Conservation (phyloP, 176 grass and related monocot genomes). For the Rhynchospora breviuscula region DNA sequence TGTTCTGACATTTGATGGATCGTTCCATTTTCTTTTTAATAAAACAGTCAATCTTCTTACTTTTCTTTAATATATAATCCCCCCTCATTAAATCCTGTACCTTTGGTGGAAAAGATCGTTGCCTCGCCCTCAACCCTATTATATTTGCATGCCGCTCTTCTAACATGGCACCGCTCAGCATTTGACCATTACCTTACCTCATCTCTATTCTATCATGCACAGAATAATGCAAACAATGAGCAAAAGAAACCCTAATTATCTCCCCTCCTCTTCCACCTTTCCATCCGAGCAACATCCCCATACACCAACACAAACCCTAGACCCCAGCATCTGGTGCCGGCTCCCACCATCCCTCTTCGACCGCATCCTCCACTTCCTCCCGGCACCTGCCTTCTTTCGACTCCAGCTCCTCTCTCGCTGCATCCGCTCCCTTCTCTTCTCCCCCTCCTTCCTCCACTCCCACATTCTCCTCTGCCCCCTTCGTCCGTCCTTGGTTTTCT, state of each 20-base stretch:
- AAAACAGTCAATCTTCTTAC: too few species aligned
- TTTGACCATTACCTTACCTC: background rate
- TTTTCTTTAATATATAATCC: too few species aligned
- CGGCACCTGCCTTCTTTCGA: constrained; percentile 63
- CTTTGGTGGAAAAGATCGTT: background rate
- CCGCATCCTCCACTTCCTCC: constrained; percentile 73
- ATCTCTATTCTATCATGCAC: background rate
- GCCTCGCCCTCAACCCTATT: background rate
- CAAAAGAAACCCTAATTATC: constrained; percentile 28
- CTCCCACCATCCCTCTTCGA: constrained; percentile 73
- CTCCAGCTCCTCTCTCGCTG: constrained; percentile 58
- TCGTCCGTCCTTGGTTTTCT: constrained; percentile 77
- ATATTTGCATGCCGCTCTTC: background rate
- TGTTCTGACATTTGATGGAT: too few species aligned
- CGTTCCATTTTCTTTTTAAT: too few species aligned
- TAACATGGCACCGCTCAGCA: background rate
- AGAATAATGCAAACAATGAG: background rate
- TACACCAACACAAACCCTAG: constrained; percentile 29
- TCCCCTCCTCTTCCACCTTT: constrained; percentile 22
- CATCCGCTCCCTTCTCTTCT: constrained; percentile 80
- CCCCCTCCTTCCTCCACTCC: constrained; percentile 73
- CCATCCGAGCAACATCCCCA: background rate
- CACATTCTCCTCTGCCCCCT: constrained; percentile 73
- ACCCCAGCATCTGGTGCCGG: constrained; percentile 69
- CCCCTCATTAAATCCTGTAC: too few species aligned